phyloP scores from a whole-genome alignment of 345 rosid genomes.

The Eucalyptus curtisii region DNA sequence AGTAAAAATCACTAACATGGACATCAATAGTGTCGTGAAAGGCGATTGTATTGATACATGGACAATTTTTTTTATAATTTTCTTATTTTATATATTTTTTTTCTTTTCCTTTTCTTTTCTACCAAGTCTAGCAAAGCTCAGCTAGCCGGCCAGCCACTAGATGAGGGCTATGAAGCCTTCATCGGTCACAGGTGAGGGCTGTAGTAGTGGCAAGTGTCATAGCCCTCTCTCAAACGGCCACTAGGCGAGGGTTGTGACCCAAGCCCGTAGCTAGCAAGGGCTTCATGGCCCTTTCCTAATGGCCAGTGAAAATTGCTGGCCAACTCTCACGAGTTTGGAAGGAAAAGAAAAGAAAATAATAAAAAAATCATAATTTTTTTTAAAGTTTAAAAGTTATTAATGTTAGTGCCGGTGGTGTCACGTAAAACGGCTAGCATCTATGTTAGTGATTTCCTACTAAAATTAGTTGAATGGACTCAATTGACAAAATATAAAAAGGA shows the following conservation, averaged over 20 bases:
- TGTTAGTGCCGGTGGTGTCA: rapidly evolving
- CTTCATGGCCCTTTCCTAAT: rapidly evolving
- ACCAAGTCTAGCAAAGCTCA: background rate
- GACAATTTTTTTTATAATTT: no score
- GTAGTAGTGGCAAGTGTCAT: rapidly evolving
- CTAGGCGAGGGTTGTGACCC: no score
- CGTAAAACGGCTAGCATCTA: rapidly evolving
- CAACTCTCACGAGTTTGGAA: background rate
- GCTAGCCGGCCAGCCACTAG: background rate
- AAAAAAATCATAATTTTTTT: no score
- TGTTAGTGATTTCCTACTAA: no score
- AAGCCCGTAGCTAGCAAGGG: rapidly evolving
- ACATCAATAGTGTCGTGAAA: no score
- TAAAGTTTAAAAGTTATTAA: no score
- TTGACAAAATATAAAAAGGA: background rate
- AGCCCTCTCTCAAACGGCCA: no score
- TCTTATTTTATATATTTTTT: no score
- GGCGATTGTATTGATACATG: no score
- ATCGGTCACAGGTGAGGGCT: rapidly evolving
- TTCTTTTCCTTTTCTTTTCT: background rate
- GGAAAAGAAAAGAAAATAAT: background rate
- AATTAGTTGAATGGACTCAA: background rate
- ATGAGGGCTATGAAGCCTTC: background rate
- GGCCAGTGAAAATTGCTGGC: background rate
- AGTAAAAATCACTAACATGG: no score